phyloP scores from a whole-genome alignment of 1,284 basidiomycete genomes.

The Amylostereum areolatum region DNA sequence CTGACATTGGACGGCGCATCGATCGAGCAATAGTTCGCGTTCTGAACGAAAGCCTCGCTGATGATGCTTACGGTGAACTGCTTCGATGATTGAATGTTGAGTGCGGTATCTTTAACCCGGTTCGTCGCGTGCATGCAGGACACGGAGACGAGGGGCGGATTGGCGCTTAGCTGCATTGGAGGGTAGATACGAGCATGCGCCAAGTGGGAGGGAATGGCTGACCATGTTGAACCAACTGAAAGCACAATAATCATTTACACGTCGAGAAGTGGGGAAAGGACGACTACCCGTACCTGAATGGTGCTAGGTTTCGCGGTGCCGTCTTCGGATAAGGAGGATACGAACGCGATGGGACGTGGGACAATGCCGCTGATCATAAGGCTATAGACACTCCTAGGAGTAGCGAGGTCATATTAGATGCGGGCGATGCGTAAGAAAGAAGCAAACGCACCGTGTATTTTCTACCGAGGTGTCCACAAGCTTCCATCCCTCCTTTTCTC shows the following conservation, averaged over 20 bases:
- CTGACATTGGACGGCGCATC: constrained; percentile 60
- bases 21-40: constrained; percentile 63
- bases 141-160: constrained; percentile 64
- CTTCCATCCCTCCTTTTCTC: constrained; percentile 49
- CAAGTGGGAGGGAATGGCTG: constrained; percentile 31
- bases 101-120: constrained; percentile 58
- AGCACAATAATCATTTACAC: neutral
- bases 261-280: neutral
- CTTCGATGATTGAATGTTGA: constrained; percentile 62
- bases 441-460: constrained; percentile 34
- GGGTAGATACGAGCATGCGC: constrained; percentile 43
- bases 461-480: constrained; percentile 44
- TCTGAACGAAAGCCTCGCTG: constrained; percentile 69
- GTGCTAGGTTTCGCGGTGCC: constrained; percentile 63
- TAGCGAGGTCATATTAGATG: neutral
- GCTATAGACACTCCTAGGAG: constrained; percentile 13
- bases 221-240: constrained; percentile 3
- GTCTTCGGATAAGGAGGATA: constrained; percentile 53
- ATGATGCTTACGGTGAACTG: constrained; percentile 77
- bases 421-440: neutral
- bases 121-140: constrained; percentile 41
- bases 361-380: constrained; percentile 64
- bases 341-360: constrained; percentile 71
- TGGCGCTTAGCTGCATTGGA: constrained; percentile 41
- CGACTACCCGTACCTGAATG: constrained; percentile 58